These are phyloP conservation scores for Mycena leptocephala DNA, from an alignment of 768 basidiomycete genomes.

Conservation along the genomic window DNA sequence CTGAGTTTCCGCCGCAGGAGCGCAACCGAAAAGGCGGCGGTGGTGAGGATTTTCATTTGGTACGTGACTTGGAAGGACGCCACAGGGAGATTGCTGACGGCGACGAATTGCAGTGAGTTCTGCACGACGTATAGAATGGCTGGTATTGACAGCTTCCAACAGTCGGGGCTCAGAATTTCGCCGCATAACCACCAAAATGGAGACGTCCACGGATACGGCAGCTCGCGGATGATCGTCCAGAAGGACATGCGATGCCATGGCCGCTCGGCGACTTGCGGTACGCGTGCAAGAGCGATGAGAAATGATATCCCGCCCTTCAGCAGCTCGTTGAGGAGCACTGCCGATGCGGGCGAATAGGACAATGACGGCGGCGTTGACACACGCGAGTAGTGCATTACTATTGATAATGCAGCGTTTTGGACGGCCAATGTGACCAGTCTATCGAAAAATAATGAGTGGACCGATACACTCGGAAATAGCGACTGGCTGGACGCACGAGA, in stretches of 20 bases:
- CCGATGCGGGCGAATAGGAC: slow-evolving; percentile 94
- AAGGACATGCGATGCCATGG: slow-evolving; percentile 61
- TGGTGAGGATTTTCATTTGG: slow-evolving; percentile 99
- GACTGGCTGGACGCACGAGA: slow-evolving; percentile 72
- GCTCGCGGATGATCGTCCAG: slow-evolving; percentile 50
- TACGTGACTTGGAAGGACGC: slow-evolving; percentile 99
- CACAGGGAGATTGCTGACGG: slow-evolving; percentile 94
- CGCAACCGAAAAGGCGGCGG: slow-evolving; percentile 91
- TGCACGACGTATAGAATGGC: slow-evolving; percentile 96
- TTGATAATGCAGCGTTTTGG: slow-evolving; percentile 95
- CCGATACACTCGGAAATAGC: slow-evolving; percentile 11
- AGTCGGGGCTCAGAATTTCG: slow-evolving; percentile 92
- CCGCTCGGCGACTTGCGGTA: slow-evolving; percentile 59
- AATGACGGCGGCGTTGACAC: slow-evolving; percentile 84
- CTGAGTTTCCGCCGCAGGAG: slow-evolving; percentile 85
- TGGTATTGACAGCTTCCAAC: slow-evolving; percentile 98
- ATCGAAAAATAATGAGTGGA: slow-evolving; percentile 22
- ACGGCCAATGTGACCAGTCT: slow-evolving; percentile 86
- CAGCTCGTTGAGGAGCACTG: slow-evolving; percentile 95
- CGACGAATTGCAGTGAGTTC: slow-evolving; percentile 97
- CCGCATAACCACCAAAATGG: slow-evolving; percentile 72
- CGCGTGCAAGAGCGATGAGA: slow-evolving; percentile 80
- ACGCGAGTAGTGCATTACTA: slow-evolving; percentile 99
- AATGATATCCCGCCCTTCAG: slow-evolving; percentile 96
- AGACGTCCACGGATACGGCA: slow-evolving; percentile 63